Percentiles rank a stretch among this genome's conserved stretches.
Conservation (phyloP, 495 filamentous ascomycete genomes). For the Xylaria longipes region DNA sequence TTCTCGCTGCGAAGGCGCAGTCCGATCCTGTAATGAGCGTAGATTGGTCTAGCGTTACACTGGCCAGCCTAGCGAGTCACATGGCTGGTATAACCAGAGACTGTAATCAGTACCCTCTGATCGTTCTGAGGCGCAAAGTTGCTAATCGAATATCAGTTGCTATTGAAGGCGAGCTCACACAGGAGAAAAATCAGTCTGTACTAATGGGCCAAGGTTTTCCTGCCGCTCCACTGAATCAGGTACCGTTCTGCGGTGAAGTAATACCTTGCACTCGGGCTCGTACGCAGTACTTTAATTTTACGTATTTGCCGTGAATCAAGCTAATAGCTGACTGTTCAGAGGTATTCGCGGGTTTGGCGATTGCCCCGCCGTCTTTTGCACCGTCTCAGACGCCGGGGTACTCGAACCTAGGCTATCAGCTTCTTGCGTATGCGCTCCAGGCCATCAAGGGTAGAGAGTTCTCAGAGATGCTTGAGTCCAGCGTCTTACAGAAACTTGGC, state of each 20-base stretch:
- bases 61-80: slow-evolving; percentile 61
- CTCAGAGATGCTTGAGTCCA: slow-evolving; percentile 50
- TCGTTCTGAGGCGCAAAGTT: slow-evolving; percentile 7
- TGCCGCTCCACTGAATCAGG: slow-evolving; percentile 47
- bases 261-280: slow-evolving; percentile 45
- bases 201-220: slow-evolving; percentile 48
- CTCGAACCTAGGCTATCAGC: slow-evolving; percentile 61
- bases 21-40: slow-evolving; percentile 50
- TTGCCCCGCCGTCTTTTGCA: slow-evolving; percentile 54
- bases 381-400: slow-evolving; percentile 60
- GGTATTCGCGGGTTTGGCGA: slow-evolving; percentile 59
- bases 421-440: slow-evolving; percentile 62
- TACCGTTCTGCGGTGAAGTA: slow-evolving; percentile 46
- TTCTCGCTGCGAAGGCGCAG: slow-evolving; percentile 37
- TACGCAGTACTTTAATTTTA: slow-evolving; percentile 29
- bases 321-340: slow-evolving; percentile 39
- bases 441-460: slow-evolving; percentile 57
- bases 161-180: slow-evolving; percentile 50
- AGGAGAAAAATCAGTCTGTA: slow-evolving; percentile 42
- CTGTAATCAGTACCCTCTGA: slow-evolving; percentile 35
- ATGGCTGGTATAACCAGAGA: slow-evolving; percentile 58
- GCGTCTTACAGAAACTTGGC: slow-evolving; percentile 53
- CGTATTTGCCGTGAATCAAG: background rate
- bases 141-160: slow-evolving; percentile 38
- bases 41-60: slow-evolving; percentile 61